These are phyloP conservation scores for Arachis monticola DNA, from an alignment of 331 rosid species.

Conservation along the genomic window DNA sequence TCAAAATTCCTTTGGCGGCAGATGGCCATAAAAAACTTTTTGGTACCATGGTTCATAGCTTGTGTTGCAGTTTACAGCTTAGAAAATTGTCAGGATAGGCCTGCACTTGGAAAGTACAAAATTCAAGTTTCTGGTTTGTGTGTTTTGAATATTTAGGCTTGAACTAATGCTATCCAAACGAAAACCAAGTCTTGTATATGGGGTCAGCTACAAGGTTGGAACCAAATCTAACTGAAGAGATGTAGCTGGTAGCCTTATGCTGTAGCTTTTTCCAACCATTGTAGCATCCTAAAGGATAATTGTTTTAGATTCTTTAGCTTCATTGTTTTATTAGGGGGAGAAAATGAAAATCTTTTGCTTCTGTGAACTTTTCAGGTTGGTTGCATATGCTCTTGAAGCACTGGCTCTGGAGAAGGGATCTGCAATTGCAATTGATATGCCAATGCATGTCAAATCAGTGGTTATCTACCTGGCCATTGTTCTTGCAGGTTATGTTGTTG, in stretches of 20 bases:
- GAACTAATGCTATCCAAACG: background rate
- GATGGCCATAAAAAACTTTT: background rate
- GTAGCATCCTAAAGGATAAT: background rate
- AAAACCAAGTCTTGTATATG: no score
- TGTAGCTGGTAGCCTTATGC: constrained; percentile 6
- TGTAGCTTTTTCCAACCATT: constrained; percentile 7
- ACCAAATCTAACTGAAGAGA: background rate
- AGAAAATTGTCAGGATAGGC: constrained; percentile 17
- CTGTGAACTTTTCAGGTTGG: constrained; percentile 71
- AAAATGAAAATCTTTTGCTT: constrained; percentile 32
- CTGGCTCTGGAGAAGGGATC: constrained; percentile 81
- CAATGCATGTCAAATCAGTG: constrained; percentile 77
- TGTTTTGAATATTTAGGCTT: constrained; percentile 8
- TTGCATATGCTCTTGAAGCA: constrained; percentile 74
- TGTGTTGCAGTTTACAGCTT: constrained; percentile 4
- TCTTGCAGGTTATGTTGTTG: constrained; percentile 85
- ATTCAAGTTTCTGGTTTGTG: constrained; percentile 11
- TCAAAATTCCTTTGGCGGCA: background rate
- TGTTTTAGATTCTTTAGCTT: constrained; percentile 9
- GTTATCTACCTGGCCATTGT: constrained; percentile 87
- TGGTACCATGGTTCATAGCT: constrained; percentile 7
- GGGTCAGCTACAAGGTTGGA: no score
- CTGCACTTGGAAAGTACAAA: constrained; percentile 4
- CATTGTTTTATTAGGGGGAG: background rate
- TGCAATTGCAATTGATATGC: constrained; percentile 95